phyloP scores from a whole-genome alignment of 345 rosid genomes.

The Euphorbia pulcherrima region DNA sequence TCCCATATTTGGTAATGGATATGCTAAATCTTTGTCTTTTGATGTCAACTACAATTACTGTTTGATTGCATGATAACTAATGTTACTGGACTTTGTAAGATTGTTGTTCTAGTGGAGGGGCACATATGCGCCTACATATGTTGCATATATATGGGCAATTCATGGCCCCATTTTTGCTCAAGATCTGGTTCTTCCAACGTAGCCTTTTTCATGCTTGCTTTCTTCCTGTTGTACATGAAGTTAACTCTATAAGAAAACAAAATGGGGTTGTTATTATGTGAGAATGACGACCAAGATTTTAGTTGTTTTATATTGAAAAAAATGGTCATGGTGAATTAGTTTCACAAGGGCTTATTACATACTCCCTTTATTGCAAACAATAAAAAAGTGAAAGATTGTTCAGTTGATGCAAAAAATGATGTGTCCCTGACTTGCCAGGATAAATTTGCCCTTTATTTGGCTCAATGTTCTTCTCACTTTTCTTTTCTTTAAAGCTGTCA shows the following conservation, averaged over 20 bases:
- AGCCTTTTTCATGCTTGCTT: background rate
- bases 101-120: background rate
- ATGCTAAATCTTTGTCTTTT: background rate
- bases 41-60: background rate
- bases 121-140: background rate
- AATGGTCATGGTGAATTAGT: background rate
- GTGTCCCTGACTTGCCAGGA: background rate
- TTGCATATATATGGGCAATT: background rate
- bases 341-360: background rate
- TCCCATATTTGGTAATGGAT: background rate
- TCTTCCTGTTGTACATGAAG: background rate
- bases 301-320: background rate
- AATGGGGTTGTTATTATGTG: background rate
- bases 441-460: background rate
- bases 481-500: background rate
- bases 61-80: background rate
- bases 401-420: background rate
- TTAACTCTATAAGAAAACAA: background rate
- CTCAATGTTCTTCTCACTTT: background rate
- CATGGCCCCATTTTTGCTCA: background rate
- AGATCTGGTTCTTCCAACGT: background rate
- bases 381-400: background rate
- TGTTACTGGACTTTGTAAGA: background rate
- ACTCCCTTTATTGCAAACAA: background rate
- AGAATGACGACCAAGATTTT: background rate